Percentiles rank a stretch among this genome's conserved stretches.
Evolutionary conservation across 2,329 filamentous ascomycete species (phyloP).

Genomic region (Ilyonectria robusta): DNA sequence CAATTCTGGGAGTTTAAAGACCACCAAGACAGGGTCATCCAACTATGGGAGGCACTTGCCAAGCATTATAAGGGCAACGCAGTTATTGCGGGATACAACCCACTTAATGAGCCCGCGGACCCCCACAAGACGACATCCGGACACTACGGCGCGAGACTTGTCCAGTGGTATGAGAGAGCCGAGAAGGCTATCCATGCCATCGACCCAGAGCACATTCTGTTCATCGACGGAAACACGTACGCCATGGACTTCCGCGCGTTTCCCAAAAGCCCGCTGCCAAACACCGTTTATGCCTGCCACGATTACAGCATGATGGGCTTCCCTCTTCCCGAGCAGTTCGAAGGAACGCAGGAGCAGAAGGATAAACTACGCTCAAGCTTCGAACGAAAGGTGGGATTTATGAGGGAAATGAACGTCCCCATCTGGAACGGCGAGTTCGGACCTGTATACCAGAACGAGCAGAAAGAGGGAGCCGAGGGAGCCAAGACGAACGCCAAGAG

Average conservation of each 20-base stretch:
- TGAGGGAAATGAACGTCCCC: constrained; percentile 56
- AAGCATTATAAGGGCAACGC: constrained; percentile 59
- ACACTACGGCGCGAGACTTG: constrained; percentile 48
- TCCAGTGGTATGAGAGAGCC: constrained; percentile 58
- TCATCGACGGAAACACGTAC: constrained; percentile 67
- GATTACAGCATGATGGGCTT: constrained; percentile 69
- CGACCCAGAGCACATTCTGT: constrained; percentile 65
- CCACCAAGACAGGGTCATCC: constrained; percentile 60
- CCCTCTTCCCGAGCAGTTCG: constrained; percentile 58
- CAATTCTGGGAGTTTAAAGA: constrained; percentile 64
- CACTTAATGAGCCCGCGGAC: constrained; percentile 52
- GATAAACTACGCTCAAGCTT: constrained; percentile 56
- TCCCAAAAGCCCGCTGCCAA: constrained; percentile 58
- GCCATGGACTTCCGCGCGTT: constrained; percentile 65
- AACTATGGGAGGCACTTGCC: constrained; percentile 60
- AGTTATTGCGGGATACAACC: constrained; percentile 59
- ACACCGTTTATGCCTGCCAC: constrained; percentile 66
- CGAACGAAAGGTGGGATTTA: constrained; percentile 60
- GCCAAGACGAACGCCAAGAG: constrained; percentile 58
- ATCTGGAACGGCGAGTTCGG: constrained; percentile 69
- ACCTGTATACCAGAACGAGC: constrained; percentile 60
- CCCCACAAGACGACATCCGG: constrained; percentile 44
- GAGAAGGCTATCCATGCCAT: constrained; percentile 57
- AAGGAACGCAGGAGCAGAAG: constrained; percentile 58
- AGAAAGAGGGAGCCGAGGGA: constrained; percentile 53